Percentiles rank a stretch among this genome's conserved stretches.
Conservation (phyloP, 1,284 basidiomycete species). For the Meira nashicola region DNA sequence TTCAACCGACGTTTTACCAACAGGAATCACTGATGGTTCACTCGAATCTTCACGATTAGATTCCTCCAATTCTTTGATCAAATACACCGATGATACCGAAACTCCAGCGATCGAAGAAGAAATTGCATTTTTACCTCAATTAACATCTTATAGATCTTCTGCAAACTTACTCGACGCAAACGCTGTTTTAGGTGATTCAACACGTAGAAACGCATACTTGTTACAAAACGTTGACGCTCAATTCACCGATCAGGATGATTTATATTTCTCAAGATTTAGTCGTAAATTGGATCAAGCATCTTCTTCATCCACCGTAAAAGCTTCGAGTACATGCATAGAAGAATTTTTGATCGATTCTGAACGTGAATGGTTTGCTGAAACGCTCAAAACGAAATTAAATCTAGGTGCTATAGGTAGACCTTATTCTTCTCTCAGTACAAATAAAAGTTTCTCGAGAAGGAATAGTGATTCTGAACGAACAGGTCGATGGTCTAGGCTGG, state of each 20-base stretch:
- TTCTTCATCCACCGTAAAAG: not conserved
- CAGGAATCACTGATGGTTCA: no score
- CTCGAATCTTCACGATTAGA: no score
- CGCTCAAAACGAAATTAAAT: not conserved
- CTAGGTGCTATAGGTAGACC: not conserved
- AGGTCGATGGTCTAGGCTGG: not conserved
- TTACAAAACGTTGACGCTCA: not conserved
- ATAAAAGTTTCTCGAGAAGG: not conserved
- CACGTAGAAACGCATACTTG: not conserved
- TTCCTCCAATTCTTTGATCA: no score
- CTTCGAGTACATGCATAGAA: conserved; percentile 1
- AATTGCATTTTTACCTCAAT: no score
- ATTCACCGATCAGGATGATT: not conserved
- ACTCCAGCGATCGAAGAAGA: no score
- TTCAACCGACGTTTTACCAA: no score
- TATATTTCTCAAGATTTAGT: not conserved
- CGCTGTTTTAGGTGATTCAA: not conserved
- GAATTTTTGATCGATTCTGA: not conserved
- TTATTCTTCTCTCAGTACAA: no score
- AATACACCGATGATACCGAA: no score
- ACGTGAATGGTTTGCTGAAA: not conserved
- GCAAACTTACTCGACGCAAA: conserved; percentile 1
- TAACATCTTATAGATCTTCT: not conserved
- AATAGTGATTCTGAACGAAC: not conserved
- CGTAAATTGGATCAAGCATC: not conserved